A percentile compares a stretch with the other conserved stretches of the same genome.
Evolutionary conservation across 2,329 filamentous ascomycete genomes (phyloP).

Genomic region (Sclerotinia sclerotiorum): DNA sequence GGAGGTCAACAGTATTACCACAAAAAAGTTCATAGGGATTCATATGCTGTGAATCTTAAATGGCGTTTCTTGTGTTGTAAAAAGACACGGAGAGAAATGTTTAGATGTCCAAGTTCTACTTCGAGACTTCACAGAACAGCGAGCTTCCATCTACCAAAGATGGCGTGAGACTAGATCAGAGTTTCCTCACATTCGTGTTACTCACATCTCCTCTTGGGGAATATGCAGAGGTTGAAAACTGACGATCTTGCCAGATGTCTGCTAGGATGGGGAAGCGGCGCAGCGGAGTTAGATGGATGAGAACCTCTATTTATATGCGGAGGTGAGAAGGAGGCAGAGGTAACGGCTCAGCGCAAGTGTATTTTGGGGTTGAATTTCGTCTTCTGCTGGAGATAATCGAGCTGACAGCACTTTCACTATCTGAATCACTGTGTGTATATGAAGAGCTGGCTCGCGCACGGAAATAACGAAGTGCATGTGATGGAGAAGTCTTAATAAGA

Average conservation of each 20-base stretch:
- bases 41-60: neutral
- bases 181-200: neutral
- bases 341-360: neutral
- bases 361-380: neutral
- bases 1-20: too few species aligned
- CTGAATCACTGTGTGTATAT: constrained; percentile 18
- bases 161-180: neutral
- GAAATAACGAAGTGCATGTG: neutral
- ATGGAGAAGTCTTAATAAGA: constrained; percentile 27
- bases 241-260: too few species aligned
- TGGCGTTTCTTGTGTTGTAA: neutral
- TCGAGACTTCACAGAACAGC: neutral
- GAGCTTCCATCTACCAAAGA: neutral
- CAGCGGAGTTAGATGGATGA: neutral
- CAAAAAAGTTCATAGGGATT: neutral
- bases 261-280: neutral
- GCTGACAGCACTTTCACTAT: constrained; percentile 25
- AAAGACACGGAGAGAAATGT: neutral
- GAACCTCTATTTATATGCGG: neutral
- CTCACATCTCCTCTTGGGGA: neutral
- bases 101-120: neutral
- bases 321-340: neutral
- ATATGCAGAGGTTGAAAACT: neutral
- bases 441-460: constrained; percentile 22
- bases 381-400: constrained; percentile 16